Percentiles rank a stretch among this genome's conserved stretches.
Evolutionary conservation across 2,329 filamentous ascomycete species (phyloP).

Genomic region (Pseudogymnoascus sp.): DNA sequence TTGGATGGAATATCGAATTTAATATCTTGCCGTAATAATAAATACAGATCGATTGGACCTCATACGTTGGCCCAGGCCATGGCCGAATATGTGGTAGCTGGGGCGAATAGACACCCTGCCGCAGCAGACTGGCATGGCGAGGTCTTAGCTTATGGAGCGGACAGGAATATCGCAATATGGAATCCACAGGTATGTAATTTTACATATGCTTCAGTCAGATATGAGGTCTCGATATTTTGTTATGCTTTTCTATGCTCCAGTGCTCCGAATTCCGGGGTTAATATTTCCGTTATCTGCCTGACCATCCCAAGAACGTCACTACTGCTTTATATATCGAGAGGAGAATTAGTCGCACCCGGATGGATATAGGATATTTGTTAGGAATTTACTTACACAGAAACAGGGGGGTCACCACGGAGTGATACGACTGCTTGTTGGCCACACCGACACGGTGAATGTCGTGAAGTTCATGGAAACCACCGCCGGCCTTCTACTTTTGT

Average conservation of each 20-base stretch:
- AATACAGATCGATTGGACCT: neutral
- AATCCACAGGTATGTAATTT: slow-evolving; percentile 55
- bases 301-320: neutral
- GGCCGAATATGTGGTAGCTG: slow-evolving; percentile 43
- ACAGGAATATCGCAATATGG: slow-evolving; percentile 86
- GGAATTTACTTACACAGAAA: slow-evolving; percentile 28
- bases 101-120: slow-evolving; percentile 82
- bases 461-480: slow-evolving; percentile 62
- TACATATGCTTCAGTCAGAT: neutral
- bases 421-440: slow-evolving; percentile 59
- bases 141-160: slow-evolving; percentile 78
- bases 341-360: neutral
- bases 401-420: slow-evolving; percentile 45
- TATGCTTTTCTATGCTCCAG: neutral
- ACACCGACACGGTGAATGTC: slow-evolving; percentile 72
- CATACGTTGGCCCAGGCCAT: neutral
- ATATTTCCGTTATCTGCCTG: neutral
- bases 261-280: neutral
- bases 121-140: slow-evolving; percentile 78
- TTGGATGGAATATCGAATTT: neutral
- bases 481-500: slow-evolving; percentile 55
- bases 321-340: neutral
- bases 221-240: neutral
- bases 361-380: neutral
- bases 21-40: neutral